Evolutionary conservation across 306 rosid genomes (phyloP).

Genomic region (Acacia melanoxylon): DNA sequence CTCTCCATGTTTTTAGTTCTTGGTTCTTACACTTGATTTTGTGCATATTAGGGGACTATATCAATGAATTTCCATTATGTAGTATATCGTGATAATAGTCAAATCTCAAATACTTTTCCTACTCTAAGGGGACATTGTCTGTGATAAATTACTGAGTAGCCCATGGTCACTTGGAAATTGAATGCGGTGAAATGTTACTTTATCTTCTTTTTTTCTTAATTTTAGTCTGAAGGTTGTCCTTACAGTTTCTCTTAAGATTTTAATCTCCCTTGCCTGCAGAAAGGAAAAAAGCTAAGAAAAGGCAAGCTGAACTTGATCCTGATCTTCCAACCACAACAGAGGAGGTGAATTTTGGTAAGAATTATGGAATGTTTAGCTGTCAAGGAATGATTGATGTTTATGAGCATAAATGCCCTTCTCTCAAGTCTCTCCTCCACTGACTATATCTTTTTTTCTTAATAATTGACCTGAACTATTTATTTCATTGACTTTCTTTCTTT

Average conservation of each 20-base stretch:
- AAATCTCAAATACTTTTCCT: conserved; percentile 9
- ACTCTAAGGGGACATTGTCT: conserved; percentile 13
- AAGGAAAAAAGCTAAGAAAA: conserved; percentile 35
- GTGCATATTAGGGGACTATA: conserved; percentile 8
- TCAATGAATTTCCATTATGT: neutral
- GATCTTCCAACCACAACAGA: conserved; percentile 34
- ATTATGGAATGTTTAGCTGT: neutral
- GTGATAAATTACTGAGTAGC: conserved; percentile 14
- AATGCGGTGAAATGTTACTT: neutral
- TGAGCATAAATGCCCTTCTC: neutral
- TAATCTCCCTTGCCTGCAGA: conserved; percentile 29
- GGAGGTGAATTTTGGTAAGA: conserved; percentile 43
- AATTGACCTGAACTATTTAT: neutral
- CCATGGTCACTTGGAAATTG: conserved; percentile 1
- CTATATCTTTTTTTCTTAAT: neutral
- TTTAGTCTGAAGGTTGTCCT: neutral
- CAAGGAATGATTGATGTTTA: neutral
- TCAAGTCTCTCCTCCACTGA: neutral
- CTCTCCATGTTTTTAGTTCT: conserved; percentile 5
- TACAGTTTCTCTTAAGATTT: conserved; percentile 25
- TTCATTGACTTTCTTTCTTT: neutral
- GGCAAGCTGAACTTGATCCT: conserved; percentile 42
- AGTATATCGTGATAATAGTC: neutral
- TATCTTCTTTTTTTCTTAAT: neutral
- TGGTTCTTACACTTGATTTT: neutral